Evolutionary conservation across 2,329 filamentous ascomycete genomes (phyloP).

Genomic region (Apiospora hydei): DNA sequence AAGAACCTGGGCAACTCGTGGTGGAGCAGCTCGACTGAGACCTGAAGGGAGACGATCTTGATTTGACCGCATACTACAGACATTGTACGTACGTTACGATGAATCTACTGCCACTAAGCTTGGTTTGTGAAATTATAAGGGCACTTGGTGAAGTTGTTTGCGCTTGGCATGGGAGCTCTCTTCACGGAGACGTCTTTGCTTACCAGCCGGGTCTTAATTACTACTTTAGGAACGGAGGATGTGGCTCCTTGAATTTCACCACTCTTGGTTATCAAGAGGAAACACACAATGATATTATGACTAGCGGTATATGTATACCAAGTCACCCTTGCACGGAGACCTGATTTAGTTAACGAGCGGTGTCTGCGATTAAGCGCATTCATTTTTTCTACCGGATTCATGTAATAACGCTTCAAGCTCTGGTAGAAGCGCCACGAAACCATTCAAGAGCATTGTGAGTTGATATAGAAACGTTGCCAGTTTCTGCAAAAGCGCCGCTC

Average conservation of each 20-base stretch:
- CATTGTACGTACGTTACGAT: neutral
- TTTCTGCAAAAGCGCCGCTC: too few species aligned
- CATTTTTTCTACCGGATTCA: too few species aligned
- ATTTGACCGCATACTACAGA: neutral
- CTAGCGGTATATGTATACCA: too few species aligned
- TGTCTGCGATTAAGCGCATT: too few species aligned
- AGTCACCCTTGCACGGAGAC: too few species aligned
- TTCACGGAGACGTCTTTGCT: neutral
- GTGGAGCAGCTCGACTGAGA: neutral
- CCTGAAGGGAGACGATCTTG: too few species aligned
- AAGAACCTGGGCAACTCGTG: neutral
- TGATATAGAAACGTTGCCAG: too few species aligned
- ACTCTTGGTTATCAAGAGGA: neutral
- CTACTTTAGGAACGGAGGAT: neutral
- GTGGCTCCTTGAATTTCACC: neutral
- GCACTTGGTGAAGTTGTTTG: neutral
- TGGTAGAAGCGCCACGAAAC: too few species aligned
- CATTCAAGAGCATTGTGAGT: too few species aligned
- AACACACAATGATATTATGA: too few species aligned
- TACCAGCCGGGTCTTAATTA: neutral
- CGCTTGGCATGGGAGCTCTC: neutral
- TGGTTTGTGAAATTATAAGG: fast-evolving
- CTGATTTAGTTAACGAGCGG: too few species aligned
- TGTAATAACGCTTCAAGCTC: too few species aligned
- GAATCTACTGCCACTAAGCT: neutral